Evolutionary conservation across 306 rosid genomes (phyloP), one percentile per base, ranked within the genome.

Genomic region (Gleditsia sinensis): DNA sequence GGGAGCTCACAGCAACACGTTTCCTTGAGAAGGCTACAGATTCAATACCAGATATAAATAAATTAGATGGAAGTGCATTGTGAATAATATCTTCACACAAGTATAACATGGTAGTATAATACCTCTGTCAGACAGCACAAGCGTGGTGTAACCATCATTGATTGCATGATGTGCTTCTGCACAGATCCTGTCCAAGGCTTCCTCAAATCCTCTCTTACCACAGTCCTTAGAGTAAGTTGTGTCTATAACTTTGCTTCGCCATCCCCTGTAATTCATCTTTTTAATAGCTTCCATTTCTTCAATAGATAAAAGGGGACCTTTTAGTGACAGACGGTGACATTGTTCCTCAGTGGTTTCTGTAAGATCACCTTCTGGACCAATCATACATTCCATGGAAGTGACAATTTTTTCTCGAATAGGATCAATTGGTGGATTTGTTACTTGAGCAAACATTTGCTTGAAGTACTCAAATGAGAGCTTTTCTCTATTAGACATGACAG

Each of bases 401-500:
- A 94, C 98, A 36, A 91, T 92, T 89, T 91, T 88, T 88, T 94
- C 97, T 66, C 98, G 82, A 24, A 94, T 94, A 68, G 98, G 96
- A 79, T 94, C 98, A 46, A 94, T 94, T 14, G 98, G 98, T 62
- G 98, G 98, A 80, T 94, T 94, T 61, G 98, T 94, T 43, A 94
- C 98, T 82, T 94, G 98, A 66, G 98, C 98, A 65, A 94, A 94
- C 97, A 94, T 91, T 83, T 94, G 97, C 84, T 94, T 94, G 86
- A 94, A 91, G 78, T 94, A 94, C 85, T 94, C 95, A 30, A 94
- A 94, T 33, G 95, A 86, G 55, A 94, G 96, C 72, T 94, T 94
- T 59, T 90, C 97, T 70, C 95, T 86, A 3, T 80, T 86, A 75
- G 98, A 94, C 96, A 94, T 94, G 62, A 94, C 93, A 75, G 96